Percentiles rank a stretch among this genome's conserved stretches.
Conservation (phyloP, 495 filamentous ascomycete genomes). For the Aspergillus biplanus region DNA sequence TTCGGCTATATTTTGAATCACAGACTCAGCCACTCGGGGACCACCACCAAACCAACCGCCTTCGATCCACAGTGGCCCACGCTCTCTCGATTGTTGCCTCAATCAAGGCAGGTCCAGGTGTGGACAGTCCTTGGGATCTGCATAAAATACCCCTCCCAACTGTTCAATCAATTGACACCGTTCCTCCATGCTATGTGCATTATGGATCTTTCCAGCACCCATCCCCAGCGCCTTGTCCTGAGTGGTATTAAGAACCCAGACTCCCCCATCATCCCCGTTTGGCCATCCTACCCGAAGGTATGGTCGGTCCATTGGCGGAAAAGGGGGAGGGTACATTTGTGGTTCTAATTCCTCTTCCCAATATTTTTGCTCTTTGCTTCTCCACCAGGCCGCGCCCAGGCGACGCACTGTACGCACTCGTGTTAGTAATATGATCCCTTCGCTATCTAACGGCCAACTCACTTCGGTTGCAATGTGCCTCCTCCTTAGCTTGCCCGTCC, state of each 20-base stretch:
- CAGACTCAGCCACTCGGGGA: no score
- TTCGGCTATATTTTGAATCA: no score
- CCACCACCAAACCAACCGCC: no score
- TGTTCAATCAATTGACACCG: constrained; percentile 1
- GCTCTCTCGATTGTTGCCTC: neutral
- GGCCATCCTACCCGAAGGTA: constrained; percentile 3
- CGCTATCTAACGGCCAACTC: neutral
- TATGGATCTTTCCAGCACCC: neutral
- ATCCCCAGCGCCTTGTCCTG: neutral
- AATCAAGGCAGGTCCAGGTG: constrained; percentile 1
- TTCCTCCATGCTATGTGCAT: constrained; percentile 5
- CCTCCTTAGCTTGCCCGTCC: neutral
- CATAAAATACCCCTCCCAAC: constrained; percentile 4
- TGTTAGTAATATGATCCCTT: neutral
- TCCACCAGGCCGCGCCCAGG: constrained; percentile 5
- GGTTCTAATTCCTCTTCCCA: neutral
- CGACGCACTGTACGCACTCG: neutral
- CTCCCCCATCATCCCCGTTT: neutral
- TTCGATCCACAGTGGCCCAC: no score
- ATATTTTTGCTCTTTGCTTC: neutral
- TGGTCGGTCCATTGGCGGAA: neutral
- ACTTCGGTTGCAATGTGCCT: constrained; percentile 3
- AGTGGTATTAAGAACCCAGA: neutral
- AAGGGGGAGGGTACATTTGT: no score
- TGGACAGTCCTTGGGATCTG: neutral